Evolutionary conservation across 768 basidiomycete genomes (phyloP), one percentile per base, ranked within the genome.

Genomic region (Brasilioporus rufonigricans): DNA sequence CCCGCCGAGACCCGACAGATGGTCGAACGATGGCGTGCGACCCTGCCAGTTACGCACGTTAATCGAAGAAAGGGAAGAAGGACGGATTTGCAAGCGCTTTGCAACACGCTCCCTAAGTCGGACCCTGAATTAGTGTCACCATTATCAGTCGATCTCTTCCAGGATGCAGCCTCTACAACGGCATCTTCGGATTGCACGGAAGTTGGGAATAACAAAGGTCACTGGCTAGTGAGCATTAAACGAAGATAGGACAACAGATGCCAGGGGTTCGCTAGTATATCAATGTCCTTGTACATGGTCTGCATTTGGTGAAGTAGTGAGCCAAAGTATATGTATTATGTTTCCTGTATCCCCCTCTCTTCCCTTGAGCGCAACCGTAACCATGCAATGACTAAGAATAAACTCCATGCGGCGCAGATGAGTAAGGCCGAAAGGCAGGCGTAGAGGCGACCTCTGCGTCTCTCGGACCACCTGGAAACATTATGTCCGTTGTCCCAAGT

Each of bases 311-410:
- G 13, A 41, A 23, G 7, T 12, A 45, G 14, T 45, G 23, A 26
- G 19, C 14, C 5, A 13, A 45, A 49, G 14, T 33, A 46, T n/a
- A 44, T 29, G 6, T 35, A n/a, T 32, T 41, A 46, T 26, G 29
- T 48, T 39, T 48, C 40, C 40, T 7, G 31, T 29, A 31, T 18
- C 3, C 54, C 59, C 43, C 73, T 69, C 35, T 74, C 70, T 49
- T 72, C 69, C 59, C 69, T 76, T 44, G 74, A 76, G 32, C 83
- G 76, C 53, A 87, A 68, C 59, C 78, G 80, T 50, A 77, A 64
- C 77, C 77, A 84, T 0, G 85, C 86, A 18, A 83, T 86, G 11
- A 63, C 74, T 62, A 89, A 71, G 68, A 89, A 89, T 56, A 88
- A 66, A 33, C 78, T 62, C 88, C 87, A 90, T 6, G 84, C 80